Evolutionary conservation across 2,329 filamentous ascomycete species (phyloP).

Genomic region (Ceratocystis huliohia): DNA sequence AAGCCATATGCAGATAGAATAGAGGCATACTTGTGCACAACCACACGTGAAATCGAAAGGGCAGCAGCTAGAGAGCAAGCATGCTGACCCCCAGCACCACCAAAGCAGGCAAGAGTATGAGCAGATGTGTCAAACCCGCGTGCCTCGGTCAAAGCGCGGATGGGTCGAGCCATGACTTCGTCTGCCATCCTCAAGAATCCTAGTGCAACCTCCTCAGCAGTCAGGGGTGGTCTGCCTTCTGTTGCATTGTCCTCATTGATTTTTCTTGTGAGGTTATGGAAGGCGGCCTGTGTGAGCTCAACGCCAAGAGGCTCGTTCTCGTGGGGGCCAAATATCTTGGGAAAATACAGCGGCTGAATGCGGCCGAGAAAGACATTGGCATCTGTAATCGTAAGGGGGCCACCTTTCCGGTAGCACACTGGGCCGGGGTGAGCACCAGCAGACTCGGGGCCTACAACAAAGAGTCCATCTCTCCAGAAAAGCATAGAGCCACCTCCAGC

Average conservation of each 20-base stretch:
- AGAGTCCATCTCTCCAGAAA: slow-evolving; percentile 80
- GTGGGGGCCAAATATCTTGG: slow-evolving; percentile 85
- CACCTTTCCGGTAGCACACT: slow-evolving; percentile 80
- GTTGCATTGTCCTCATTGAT: slow-evolving; percentile 45
- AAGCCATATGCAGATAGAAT: slow-evolving; percentile 86
- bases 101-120: slow-evolving; percentile 83
- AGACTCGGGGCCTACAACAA: slow-evolving; percentile 81
- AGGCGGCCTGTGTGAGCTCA: slow-evolving; percentile 59
- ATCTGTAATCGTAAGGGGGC: slow-evolving; percentile 84
- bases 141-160: slow-evolving; percentile 80
- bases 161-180: slow-evolving; percentile 82
- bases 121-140: slow-evolving; percentile 84
- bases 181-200: slow-evolving; percentile 85
- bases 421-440: slow-evolving; percentile 82
- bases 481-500: slow-evolving; percentile 75
- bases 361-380: slow-evolving; percentile 78
- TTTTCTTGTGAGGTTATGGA: slow-evolving; percentile 61
- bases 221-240: slow-evolving; percentile 60
- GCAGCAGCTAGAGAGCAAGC: slow-evolving; percentile 82
- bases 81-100: slow-evolving; percentile 82
- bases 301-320: slow-evolving; percentile 71
- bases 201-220: slow-evolving; percentile 71
- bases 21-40: slow-evolving; percentile 78
- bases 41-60: slow-evolving; percentile 70
- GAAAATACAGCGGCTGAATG: slow-evolving; percentile 80